Evolutionary conservation across 2,329 filamentous ascomycete genomes (phyloP).

Genomic region (Colletotrichum australisinense): DNA sequence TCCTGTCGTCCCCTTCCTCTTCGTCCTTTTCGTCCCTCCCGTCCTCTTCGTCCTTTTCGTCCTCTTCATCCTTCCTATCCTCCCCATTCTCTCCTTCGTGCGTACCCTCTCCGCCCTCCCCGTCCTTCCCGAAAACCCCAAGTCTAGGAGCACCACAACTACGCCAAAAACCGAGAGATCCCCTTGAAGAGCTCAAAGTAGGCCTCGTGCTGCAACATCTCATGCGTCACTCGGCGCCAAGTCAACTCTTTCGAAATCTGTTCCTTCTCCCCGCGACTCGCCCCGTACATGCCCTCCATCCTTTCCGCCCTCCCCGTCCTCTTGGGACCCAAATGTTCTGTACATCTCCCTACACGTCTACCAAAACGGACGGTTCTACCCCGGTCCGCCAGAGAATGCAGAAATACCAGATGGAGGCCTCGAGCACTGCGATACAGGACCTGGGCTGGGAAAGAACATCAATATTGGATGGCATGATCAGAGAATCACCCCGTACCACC

Average conservation of each 20-base stretch:
- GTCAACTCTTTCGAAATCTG: constrained; percentile 25
- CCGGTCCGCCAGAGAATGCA: constrained; percentile 70
- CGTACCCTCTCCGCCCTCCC: too few species aligned
- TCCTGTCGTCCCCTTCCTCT: too few species aligned
- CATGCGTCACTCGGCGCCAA: constrained; percentile 56
- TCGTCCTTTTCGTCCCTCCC: too few species aligned
- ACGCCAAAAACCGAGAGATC: constrained; percentile 62
- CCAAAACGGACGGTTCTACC: constrained; percentile 86
- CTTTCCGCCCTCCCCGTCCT: too few species aligned
- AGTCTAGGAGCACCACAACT: constrained; percentile 59
- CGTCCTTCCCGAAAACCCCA: constrained; percentile 53
- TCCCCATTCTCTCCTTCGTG: too few species aligned
- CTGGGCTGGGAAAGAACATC: constrained; percentile 70
- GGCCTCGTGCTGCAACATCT: constrained; percentile 56
- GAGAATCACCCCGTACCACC: constrained; percentile 71
- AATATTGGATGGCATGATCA: constrained; percentile 75
- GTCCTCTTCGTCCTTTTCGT: too few species aligned
- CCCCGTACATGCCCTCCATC: constrained; percentile 52
- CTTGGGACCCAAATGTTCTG: constrained; percentile 84
- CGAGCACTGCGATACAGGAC: constrained; percentile 67
- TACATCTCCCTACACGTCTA: constrained; percentile 97
- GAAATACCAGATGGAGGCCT: constrained; percentile 70
- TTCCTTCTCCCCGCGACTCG: constrained; percentile 44
- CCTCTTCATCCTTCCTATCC: too few species aligned
- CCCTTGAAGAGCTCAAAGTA: constrained; percentile 61